Evolutionary conservation across 192 early-diverging fungal species (phyloP), one percentile per base, ranked within the genome.

Genomic region (Helicostylum pulchrum): DNA sequence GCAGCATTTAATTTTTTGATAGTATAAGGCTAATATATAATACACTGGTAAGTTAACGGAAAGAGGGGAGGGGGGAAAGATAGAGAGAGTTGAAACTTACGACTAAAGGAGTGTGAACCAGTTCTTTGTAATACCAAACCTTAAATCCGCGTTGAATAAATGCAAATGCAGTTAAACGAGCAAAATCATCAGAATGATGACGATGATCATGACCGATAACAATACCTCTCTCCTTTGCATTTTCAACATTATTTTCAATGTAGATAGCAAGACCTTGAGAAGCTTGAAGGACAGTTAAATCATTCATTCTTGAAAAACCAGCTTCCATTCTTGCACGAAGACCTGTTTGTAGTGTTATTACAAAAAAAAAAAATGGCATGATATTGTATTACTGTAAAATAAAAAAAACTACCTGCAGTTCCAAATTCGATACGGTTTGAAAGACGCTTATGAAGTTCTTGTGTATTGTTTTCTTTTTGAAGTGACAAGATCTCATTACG

Each of bases 151-250:
- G 81, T 39, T 76, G 77, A 45, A 95, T 50, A 62, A 98, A 96
- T 6, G 89, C 89, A 15, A 88, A 88, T 2, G 90, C 94, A 0
- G 94, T 89, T 21, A 94, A 72, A 9, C 77, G 81, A 19, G 94
- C 93, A 83, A 96, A 98, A 42, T 74, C 74, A 12, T 77, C 67
- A 9, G 93, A 95, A 69, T 92, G 85, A 74, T 94, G 85, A n/a
- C 95, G 86, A 75, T 96, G 94, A 76, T 98, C 95, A 67, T 95
- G 89, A 43, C 93, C 94, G 52, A 98, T 83, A 9, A 98, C 94
- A 15, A 98, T 82, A 45, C 94, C 93, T 56, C 83, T 84, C n/a
- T 66, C 66, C 61, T 72, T 74, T 19, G 87, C 86, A 50, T 85
- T 62, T 36, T 77, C 64, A 7, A 88, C 83, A 30, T 73, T 67